Conservation (phyloP, 2,329 filamentous ascomycete genomes). For the Corynespora cassiicola region DNA sequence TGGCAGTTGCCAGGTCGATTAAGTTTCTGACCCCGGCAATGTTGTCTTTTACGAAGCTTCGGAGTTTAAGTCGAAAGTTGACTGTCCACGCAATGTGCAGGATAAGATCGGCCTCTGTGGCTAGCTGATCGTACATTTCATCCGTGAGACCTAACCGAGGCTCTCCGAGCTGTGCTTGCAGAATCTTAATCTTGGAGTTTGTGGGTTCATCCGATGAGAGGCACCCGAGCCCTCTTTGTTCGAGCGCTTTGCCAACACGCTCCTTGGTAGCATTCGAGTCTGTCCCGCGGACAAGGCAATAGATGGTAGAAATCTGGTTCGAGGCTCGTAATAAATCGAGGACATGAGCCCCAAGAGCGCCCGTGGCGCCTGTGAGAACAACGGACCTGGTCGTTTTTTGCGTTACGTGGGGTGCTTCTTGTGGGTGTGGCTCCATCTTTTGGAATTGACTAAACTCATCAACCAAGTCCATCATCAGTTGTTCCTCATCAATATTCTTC, state of each 20-base stretch:
- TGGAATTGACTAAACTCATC: slow-evolving; percentile 55
- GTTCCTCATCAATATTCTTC: slow-evolving; percentile 40
- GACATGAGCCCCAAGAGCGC: slow-evolving; percentile 59
- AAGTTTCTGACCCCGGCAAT: slow-evolving; percentile 59
- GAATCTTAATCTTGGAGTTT: slow-evolving; percentile 52
- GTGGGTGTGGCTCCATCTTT: slow-evolving; percentile 16
- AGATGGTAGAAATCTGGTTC: slow-evolving; percentile 52
- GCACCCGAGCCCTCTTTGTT: slow-evolving; percentile 35
- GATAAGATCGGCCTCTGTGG: slow-evolving; percentile 55
- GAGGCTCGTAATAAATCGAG: slow-evolving; percentile 52
- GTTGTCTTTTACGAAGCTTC: slow-evolving; percentile 62
- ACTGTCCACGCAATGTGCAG: slow-evolving; percentile 71
- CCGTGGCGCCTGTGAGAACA: slow-evolving; percentile 59
- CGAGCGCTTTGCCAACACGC: slow-evolving; percentile 41
- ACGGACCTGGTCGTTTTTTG: too few species aligned
- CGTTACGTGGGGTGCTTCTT: too few species aligned
- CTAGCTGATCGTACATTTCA: slow-evolving; percentile 50
- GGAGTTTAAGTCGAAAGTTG: slow-evolving; percentile 66
- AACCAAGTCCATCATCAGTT: slow-evolving; percentile 55
- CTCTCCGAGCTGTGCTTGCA: slow-evolving; percentile 57
- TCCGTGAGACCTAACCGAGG: slow-evolving; percentile 55
- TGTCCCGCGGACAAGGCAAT: slow-evolving; percentile 63
- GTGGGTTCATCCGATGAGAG: slow-evolving; percentile 18
- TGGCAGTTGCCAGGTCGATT: slow-evolving; percentile 52
- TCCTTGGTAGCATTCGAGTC: slow-evolving; percentile 35